Evolutionary conservation across 495 filamentous ascomycete species (phyloP), one percentile per base, ranked within the genome.

Genomic region (Xylaria telfairii): DNA sequence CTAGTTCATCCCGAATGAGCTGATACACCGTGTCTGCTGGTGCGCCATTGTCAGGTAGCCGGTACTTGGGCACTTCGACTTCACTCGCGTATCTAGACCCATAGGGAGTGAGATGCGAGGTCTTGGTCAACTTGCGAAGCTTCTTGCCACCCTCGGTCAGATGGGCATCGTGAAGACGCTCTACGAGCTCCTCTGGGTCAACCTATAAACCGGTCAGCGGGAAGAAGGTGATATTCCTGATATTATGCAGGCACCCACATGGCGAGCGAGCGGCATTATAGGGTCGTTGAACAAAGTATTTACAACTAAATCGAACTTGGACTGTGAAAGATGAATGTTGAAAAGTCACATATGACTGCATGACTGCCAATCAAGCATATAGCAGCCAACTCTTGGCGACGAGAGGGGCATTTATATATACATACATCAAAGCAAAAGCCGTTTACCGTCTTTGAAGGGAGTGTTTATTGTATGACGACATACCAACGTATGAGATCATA

Each of bases 1-100:
- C 91, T 0, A 93, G 77, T 74, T 93, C 91, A 76, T 93, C 92
- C 62, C 88, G 89, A 66, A 93, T 84, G 76, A 93, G 83, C 70
- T 92, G 89, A 67, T 90, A 87, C 1, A 90, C 89, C 0, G 86
- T 85, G 69, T 91, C 89, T 15, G 88, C 85, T 0, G 89, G 87
- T 1, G 88, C 86, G 21, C 91, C 91, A 49, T 90, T 74, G 19
- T 86, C 72, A 0, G 91, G 90, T 32, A 93, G 87, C 54, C 79
- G 79, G 80, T 88, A 93, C 72, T 92, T 93, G 46, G 90, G 86
- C n/a, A 92, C 88, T 54, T 90, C 87, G 32, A 82, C 79, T 67
- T 85, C 78, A 72, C 84, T 86, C 32, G 88, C 83, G 78, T 92
- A 93, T 44, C 87, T 85, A 13, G 86, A 88, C 2, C 86, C 85